These are phyloP conservation scores for Rhizopus arrhizus DNA, from an alignment of 371 early-diverging fungal species.

Conservation along the genomic window DNA sequence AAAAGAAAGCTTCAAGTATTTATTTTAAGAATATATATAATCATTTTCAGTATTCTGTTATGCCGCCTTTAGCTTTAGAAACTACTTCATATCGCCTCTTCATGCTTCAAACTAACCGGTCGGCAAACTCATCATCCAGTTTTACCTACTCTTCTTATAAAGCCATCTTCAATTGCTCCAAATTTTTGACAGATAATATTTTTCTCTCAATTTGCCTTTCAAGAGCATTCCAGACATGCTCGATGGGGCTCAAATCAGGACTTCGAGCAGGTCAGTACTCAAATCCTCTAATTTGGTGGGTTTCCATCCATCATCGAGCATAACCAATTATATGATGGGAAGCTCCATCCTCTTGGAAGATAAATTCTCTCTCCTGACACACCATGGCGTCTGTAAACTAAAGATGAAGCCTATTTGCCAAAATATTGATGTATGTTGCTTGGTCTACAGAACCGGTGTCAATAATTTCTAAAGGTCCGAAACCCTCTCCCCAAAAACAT, in stretches of 20 bases:
- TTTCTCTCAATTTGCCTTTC: background rate
- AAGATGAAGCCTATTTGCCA: background rate
- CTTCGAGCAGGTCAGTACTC: conserved; percentile 22
- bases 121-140: background rate
- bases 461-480: conserved; percentile 4
- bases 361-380: background rate
- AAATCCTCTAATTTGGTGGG: conserved; percentile 1
- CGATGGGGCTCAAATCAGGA: conserved; percentile 24
- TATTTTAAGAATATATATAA: too few species aligned
- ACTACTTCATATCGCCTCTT: background rate
- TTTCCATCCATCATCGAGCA: conserved; percentile 10
- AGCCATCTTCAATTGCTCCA: background rate
- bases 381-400: background rate
- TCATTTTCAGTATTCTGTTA: too few species aligned
- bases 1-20: background rate
- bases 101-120: too few species aligned
- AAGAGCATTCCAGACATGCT: conserved; percentile 17
- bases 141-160: background rate
- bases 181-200: background rate
- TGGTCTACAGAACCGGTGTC: conserved; percentile 5
- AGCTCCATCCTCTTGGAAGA: conserved; percentile 20
- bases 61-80: background rate
- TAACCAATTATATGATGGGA: conserved; percentile 17
- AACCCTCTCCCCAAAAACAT: conserved; percentile 10
- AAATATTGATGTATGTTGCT: conserved; percentile 4